Percentiles rank a stretch among this genome's conserved stretches.
Evolutionary conservation across 495 filamentous ascomycete species (phyloP).

Genomic region (Aspergillus funiculosus): DNA sequence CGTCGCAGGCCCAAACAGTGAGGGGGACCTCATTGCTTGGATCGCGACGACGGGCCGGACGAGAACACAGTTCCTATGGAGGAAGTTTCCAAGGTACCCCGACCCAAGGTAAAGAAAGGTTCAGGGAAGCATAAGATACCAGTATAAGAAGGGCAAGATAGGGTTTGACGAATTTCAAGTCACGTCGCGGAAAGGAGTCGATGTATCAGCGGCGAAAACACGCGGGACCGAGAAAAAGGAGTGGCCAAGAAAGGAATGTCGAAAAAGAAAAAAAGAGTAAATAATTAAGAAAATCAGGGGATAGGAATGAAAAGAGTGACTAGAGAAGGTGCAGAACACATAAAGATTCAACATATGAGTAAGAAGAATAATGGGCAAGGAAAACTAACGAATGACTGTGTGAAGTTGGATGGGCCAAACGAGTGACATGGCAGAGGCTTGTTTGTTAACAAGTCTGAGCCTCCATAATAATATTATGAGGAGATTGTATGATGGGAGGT

Average conservation of each 20-base stretch:
- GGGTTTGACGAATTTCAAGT: conserved; percentile 4
- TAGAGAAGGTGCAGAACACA: background rate
- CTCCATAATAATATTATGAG: conserved; percentile 1
- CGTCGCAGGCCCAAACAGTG: conserved; percentile 53
- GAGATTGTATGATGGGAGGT: background rate
- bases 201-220: conserved; percentile 25
- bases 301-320: conserved; percentile 10
- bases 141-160: conserved; percentile 5
- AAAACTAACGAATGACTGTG: conserved; percentile 40
- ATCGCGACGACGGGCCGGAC: conserved; percentile 38
- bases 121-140: conserved; percentile 8
- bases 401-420: conserved; percentile 26
- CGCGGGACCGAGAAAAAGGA: conserved; percentile 25
- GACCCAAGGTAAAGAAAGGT: background rate
- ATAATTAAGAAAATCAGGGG: conserved; percentile 23
- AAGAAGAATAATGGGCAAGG: conserved; percentile 14
- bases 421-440: conserved; percentile 27
- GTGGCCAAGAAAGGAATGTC: conserved; percentile 29
- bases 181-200: conserved; percentile 10
- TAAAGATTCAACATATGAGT: conserved; percentile 9
- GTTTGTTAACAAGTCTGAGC: conserved; percentile 11
- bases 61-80: conserved; percentile 10
- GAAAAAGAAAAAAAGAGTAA: conserved; percentile 22
- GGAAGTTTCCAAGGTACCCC: conserved; percentile 11
- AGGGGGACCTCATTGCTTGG: conserved; percentile 50